Conservation (phyloP, 1,284 basidiomycete species). For the Ganoderma lingzhi region DNA sequence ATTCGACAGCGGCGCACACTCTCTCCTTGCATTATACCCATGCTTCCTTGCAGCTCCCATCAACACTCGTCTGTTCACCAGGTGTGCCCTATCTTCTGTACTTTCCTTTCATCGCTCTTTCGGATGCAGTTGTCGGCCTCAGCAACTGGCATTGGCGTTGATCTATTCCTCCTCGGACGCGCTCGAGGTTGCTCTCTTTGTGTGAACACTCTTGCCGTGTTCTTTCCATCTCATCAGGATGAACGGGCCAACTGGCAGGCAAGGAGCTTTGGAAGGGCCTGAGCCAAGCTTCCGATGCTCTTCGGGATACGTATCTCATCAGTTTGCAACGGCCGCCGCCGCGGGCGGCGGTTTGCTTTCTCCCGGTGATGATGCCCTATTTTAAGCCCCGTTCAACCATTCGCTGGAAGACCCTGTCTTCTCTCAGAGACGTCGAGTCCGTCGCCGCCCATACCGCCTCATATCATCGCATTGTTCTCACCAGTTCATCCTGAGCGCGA, state of each 20-base stretch:
- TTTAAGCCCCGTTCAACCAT: background rate
- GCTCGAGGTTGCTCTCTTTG: background rate
- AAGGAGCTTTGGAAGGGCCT: background rate
- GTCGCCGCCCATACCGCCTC: background rate
- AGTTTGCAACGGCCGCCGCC: background rate
- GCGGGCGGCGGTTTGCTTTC: background rate
- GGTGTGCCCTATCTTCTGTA: background rate
- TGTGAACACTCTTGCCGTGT: conserved; percentile 10
- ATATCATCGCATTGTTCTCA: background rate
- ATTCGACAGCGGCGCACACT: background rate
- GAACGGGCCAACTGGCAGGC: background rate
- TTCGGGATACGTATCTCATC: background rate
- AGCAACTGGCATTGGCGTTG: background rate
- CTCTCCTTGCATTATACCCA: background rate
- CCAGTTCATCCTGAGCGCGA: background rate
- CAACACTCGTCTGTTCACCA: background rate
- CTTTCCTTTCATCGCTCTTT: background rate
- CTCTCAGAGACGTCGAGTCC: background rate
- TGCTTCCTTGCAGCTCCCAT: background rate
- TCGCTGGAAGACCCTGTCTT: background rate
- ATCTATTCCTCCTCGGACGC: background rate
- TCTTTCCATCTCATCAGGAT: background rate
- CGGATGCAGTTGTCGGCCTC: too few species aligned
- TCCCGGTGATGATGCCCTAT: conserved; percentile 1
- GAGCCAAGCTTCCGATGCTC: background rate